Conservation (phyloP, 2,329 filamentous ascomycete species). For the Xylaria sp. region DNA sequence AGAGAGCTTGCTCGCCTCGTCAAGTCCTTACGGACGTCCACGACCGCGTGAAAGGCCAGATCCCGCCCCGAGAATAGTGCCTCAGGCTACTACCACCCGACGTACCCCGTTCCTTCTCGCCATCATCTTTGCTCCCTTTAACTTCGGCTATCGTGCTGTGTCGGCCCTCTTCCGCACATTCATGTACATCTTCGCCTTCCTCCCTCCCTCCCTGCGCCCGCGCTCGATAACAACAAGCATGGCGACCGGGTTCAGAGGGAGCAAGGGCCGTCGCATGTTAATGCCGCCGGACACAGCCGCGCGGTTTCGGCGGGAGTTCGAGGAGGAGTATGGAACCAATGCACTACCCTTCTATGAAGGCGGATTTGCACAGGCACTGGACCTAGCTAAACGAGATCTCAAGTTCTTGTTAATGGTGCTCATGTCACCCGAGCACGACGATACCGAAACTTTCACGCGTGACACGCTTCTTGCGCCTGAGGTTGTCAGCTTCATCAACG, state of each 20-base stretch:
- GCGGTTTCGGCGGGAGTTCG: slow-evolving; percentile 90
- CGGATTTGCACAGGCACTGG: slow-evolving; percentile 90
- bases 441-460: slow-evolving; percentile 82
- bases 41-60: slow-evolving; percentile 58
- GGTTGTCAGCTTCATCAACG: slow-evolving; percentile 77
- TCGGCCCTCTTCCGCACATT: slow-evolving; percentile 77
- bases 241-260: slow-evolving; percentile 64
- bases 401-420: slow-evolving; percentile 92
- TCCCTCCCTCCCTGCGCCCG: slow-evolving; percentile 73
- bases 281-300: slow-evolving; percentile 88
- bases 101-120: slow-evolving; percentile 80
- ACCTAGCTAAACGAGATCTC: slow-evolving; percentile 87
- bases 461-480: slow-evolving; percentile 83
- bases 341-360: slow-evolving; percentile 83
- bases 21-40: slow-evolving; percentile 48
- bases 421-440: slow-evolving; percentile 92
- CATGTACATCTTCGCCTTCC: slow-evolving; percentile 80
- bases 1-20: slow-evolving; percentile 61
- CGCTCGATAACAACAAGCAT: slow-evolving; percentile 64
- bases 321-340: slow-evolving; percentile 86
- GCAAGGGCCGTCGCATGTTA: slow-evolving; percentile 76
- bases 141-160: slow-evolving; percentile 77
- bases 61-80: slow-evolving; percentile 86
- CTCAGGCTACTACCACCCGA: slow-evolving; percentile 74
- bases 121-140: slow-evolving; percentile 83